Evolutionary conservation across 179 eudicot genomes (phyloP).

Genomic region (Drosera spatulata): DNA sequence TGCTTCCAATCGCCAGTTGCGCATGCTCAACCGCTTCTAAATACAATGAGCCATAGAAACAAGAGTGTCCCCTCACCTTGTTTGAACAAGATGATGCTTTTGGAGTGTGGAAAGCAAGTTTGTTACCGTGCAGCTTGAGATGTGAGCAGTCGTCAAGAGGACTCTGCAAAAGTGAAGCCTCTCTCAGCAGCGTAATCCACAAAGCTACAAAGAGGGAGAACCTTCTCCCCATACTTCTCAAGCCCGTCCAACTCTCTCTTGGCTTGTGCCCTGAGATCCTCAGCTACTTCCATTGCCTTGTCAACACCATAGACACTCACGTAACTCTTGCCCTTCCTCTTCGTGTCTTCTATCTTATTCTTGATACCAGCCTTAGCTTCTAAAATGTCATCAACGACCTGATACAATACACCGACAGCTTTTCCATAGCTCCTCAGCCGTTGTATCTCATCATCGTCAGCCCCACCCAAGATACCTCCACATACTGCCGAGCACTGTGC

Average conservation of each 20-base stretch:
- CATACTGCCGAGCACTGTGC: slow-evolving; percentile 93
- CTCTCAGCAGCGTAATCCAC: slow-evolving; percentile 93
- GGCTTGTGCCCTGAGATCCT: slow-evolving; percentile 60
- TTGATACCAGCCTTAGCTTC: slow-evolving; percentile 26
- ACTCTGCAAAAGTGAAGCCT: slow-evolving; percentile 45
- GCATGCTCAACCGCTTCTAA: too few species aligned
- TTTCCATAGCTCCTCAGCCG: slow-evolving; percentile 70
- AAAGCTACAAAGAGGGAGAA: slow-evolving; percentile 64
- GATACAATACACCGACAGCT: slow-evolving; percentile 78
- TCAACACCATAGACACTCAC: slow-evolving; percentile 75
- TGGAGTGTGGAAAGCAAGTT: too few species aligned
- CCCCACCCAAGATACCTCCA: slow-evolving; percentile 76
- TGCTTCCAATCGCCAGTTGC: too few species aligned
- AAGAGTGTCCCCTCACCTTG: too few species aligned
- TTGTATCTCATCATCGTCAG: slow-evolving; percentile 63
- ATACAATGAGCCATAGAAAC: too few species aligned
- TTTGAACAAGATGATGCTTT: too few species aligned
- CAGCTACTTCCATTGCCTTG: slow-evolving; percentile 73
- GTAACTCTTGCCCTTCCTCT: slow-evolving; percentile 46
- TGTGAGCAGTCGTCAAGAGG: too few species aligned
- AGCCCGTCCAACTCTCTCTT: slow-evolving; percentile 67
- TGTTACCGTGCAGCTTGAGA: too few species aligned
- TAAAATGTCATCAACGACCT: slow-evolving; percentile 62
- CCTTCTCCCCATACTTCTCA: slow-evolving; percentile 67
- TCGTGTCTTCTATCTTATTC: neutral